Percentiles rank a stretch among this genome's conserved stretches.
Evolutionary conservation across 2,329 filamentous ascomycete genomes (phyloP).

Genomic region (Neophaeococcomyces aloes): DNA sequence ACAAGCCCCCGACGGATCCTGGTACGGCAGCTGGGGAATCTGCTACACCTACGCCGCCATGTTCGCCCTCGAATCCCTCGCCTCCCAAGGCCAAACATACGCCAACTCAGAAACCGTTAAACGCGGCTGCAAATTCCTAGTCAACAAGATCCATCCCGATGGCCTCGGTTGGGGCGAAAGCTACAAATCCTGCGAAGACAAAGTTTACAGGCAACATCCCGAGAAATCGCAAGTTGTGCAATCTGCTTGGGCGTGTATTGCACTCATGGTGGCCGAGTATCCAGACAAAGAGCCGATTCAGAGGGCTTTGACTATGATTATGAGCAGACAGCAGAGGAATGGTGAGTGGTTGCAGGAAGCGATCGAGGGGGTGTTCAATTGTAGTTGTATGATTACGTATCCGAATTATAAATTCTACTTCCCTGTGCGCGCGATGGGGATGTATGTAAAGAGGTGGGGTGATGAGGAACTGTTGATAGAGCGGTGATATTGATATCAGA

Average conservation of each 20-base stretch:
- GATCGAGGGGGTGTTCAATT: slow-evolving; percentile 98
- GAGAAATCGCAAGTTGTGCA: slow-evolving; percentile 80
- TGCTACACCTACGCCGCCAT: slow-evolving; percentile 96
- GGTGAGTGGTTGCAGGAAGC: slow-evolving; percentile 93
- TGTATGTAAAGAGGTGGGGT: slow-evolving; percentile 68
- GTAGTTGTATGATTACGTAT: slow-evolving; percentile 97
- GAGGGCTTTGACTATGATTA: slow-evolving; percentile 67
- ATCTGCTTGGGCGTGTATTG: slow-evolving; percentile 83
- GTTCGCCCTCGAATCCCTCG: slow-evolving; percentile 86
- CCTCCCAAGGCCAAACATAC: slow-evolving; percentile 72
- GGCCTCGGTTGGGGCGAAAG: slow-evolving; percentile 89
- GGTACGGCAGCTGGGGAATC: slow-evolving; percentile 97
- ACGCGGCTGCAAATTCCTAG: slow-evolving; percentile 72
- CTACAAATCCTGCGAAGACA: slow-evolving; percentile 73
- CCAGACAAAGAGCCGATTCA: slow-evolving; percentile 62
- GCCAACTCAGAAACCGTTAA: slow-evolving; percentile 58
- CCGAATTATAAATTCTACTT: slow-evolving; percentile 99
- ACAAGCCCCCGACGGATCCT: slow-evolving; percentile 74
- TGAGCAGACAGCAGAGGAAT: slow-evolving; percentile 72
- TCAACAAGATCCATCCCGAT: slow-evolving; percentile 74
- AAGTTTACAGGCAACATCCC: slow-evolving; percentile 62
- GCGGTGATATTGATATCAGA: not conserved
- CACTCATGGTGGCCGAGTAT: slow-evolving; percentile 70
- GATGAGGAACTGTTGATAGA: slow-evolving; percentile 44
- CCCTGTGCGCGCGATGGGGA: slow-evolving; percentile 82